Percentiles rank a stretch among this genome's conserved stretches.
phyloP scores from a whole-genome alignment of 345 rosid genomes.

The Mercurialis annua region DNA sequence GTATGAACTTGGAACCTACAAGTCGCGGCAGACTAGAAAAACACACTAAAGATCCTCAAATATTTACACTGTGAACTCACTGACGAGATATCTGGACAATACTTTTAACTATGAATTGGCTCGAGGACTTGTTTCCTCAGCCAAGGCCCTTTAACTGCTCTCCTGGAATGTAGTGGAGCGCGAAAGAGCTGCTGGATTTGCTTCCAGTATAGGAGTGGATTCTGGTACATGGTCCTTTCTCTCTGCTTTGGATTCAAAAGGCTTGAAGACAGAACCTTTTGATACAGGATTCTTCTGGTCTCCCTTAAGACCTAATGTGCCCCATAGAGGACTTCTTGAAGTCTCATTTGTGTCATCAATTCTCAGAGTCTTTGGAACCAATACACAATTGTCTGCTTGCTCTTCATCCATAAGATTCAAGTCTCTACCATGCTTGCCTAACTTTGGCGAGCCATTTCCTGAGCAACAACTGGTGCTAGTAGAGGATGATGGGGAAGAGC shows the following conservation, averaged over 20 bases:
- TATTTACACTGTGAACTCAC: slow-evolving; percentile 33
- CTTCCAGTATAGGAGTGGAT: slow-evolving; percentile 43
- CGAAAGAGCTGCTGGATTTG: slow-evolving; percentile 68
- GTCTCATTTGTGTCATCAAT: slow-evolving; percentile 70
- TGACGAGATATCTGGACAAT: not conserved
- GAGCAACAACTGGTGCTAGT: slow-evolving; percentile 40
- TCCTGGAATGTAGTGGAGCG: slow-evolving; percentile 56
- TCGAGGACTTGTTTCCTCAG: slow-evolving; percentile 10
- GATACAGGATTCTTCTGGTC: slow-evolving; percentile 39
- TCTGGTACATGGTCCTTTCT: slow-evolving; percentile 29
- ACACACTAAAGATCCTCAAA: slow-evolving; percentile 21
- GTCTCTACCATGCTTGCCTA: slow-evolving; percentile 79
- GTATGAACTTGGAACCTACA: slow-evolving; percentile 20
- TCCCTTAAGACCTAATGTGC: slow-evolving; percentile 57
- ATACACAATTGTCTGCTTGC: slow-evolving; percentile 40
- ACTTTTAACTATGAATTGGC: slow-evolving; percentile 2
- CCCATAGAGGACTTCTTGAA: slow-evolving; percentile 79
- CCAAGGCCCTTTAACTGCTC: slow-evolving; percentile 35
- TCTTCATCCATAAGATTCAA: slow-evolving; percentile 35
- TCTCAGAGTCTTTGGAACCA: slow-evolving; percentile 71
- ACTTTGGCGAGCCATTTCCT: slow-evolving; percentile 41
- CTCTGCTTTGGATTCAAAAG: slow-evolving; percentile 31
- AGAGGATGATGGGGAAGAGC: slow-evolving; percentile 46
- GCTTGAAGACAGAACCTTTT: slow-evolving; percentile 31
- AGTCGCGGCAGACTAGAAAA: slow-evolving; percentile 18